Conservation (phyloP, 306 rosid genomes). For the Quercus dentata region DNA sequence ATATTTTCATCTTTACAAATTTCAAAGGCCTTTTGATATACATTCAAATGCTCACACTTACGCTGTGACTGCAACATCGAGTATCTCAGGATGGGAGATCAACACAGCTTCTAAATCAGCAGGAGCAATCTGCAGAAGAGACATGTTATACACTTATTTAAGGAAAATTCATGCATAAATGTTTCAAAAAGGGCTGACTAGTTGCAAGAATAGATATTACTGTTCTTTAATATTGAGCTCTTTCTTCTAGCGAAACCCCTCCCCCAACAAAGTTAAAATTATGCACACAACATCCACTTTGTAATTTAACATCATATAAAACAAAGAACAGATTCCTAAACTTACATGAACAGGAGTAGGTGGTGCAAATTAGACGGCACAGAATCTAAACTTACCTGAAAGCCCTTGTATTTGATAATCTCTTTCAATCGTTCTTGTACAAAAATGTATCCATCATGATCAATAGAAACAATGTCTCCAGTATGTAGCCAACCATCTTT, state of each 20-base stretch:
- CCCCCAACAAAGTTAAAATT: not conserved
- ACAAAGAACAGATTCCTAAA: not conserved
- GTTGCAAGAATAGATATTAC: not conserved
- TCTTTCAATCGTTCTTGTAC: slow-evolving; percentile 82
- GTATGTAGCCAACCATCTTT: slow-evolving; percentile 76
- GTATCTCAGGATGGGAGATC: slow-evolving; percentile 43
- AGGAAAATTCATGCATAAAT: not conserved
- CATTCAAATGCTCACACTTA: slow-evolving; percentile 9
- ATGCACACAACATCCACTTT: not conserved
- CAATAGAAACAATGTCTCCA: slow-evolving; percentile 74
- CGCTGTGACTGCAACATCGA: slow-evolving; percentile 41
- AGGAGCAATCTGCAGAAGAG: slow-evolving; percentile 39
- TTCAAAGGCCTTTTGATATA: not conserved
- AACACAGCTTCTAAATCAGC: slow-evolving; percentile 51
- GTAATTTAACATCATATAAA: not conserved
- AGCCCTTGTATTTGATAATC: slow-evolving; percentile 88
- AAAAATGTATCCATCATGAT: slow-evolving; percentile 62
- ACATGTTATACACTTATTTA: not conserved
- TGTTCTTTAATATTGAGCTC: not conserved
- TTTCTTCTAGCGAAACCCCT: not conserved
- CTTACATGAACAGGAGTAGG: not conserved
- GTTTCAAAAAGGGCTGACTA: not conserved
- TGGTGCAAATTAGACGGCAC: not conserved
- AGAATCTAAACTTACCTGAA: slow-evolving; percentile 47
- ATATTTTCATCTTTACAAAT: not conserved